phyloP scores from a whole-genome alignment of 352 stramenopile species.

The Globisporangium ultimum region DNA sequence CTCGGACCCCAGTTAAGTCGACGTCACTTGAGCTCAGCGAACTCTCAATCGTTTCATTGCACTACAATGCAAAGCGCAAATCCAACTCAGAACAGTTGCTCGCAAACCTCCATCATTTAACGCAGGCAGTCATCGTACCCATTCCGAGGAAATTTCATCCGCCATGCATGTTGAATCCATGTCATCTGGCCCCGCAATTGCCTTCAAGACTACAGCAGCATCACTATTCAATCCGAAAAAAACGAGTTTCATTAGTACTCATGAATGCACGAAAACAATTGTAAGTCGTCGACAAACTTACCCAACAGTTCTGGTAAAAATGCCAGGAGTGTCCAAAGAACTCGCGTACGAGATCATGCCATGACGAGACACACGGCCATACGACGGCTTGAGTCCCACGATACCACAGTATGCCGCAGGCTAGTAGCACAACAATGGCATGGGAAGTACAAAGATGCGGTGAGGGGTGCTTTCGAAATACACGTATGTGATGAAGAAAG shows the following conservation, averaged over 20 bases:
- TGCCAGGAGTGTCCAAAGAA: conserved; percentile 95
- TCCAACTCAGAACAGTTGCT: neutral
- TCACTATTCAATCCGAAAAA: conserved; percentile 41
- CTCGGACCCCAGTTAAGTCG: conserved; percentile 72
- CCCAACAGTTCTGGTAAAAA: conserved; percentile 88
- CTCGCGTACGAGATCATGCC: conserved; percentile 96
- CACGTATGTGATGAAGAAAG: neutral
- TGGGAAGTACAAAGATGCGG: too few species aligned
- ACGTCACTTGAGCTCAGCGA: conserved; percentile 21
- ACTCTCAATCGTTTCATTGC: conserved; percentile 27
- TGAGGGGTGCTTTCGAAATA: neutral
- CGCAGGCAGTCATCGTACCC: conserved; percentile 31
- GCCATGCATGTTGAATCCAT: conserved; percentile 83
- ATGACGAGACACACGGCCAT: conserved; percentile 95
- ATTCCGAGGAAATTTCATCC: conserved; percentile 37
- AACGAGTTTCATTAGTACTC: neutral
- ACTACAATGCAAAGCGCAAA: conserved; percentile 20
- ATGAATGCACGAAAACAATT: neutral
- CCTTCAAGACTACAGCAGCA: conserved; percentile 68
- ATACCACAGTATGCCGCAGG: conserved; percentile 95
- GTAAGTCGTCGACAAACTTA: conserved; percentile 17
- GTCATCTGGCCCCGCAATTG: conserved; percentile 74
- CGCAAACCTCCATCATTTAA: neutral
- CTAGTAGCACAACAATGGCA: conserved; percentile 17
- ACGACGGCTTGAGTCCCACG: conserved; percentile 97